Base-by-base conservation (phyloP, 176 grass and related monocot species). In the Otatea glauca region DNA sequence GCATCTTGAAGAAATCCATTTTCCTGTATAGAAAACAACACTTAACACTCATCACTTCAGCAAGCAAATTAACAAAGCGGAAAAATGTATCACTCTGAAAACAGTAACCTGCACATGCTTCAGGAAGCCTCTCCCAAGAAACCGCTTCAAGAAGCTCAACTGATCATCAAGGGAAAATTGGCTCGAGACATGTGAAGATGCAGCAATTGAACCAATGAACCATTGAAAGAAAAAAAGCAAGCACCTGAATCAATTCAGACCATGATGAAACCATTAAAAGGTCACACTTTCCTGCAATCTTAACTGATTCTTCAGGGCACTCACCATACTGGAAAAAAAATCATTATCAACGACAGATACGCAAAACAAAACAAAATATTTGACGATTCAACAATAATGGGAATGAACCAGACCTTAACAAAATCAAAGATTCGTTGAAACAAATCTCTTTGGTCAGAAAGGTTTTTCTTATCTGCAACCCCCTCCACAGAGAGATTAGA, bases 401-500 rank as follows among this genome's bases (percentile, higher is more conserved):
- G 42, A 12, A 76, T 48, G 20, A 83, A 82, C 51, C 48, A 48
- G 29, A 99, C 96, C 96, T 99, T 88, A 16, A 94, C 61, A 86
- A 89, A 99, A 87, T 99, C 93, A 68, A 85, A 89, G 66, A 99
- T 94, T 35, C 79, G 84, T 55, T 94, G 96, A 88, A 99, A 99
- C 70, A 99, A 32, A 14, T 99, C 96, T 49, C 89, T 77, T 78
- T 99, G 96, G 65, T 99, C 93, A 83, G 90, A 87, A 47, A 98
- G 92, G 68, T 99, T 99, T 65, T 99, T 99, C 84, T 99, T 99
- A 76, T 99, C 96, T 79, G 96, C 81, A 42, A 91, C 29, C 96
- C 93, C 96, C 62, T 99, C 96, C 34, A 72, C 75, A 68, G 96
- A 89, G 43, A 99, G 93, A 62, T 84, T 88, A 17, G 84, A 84